These are phyloP conservation scores for Penicillium bovifimosum DNA, from an alignment of 495 filamentous ascomycete species.

Conservation along the genomic window DNA sequence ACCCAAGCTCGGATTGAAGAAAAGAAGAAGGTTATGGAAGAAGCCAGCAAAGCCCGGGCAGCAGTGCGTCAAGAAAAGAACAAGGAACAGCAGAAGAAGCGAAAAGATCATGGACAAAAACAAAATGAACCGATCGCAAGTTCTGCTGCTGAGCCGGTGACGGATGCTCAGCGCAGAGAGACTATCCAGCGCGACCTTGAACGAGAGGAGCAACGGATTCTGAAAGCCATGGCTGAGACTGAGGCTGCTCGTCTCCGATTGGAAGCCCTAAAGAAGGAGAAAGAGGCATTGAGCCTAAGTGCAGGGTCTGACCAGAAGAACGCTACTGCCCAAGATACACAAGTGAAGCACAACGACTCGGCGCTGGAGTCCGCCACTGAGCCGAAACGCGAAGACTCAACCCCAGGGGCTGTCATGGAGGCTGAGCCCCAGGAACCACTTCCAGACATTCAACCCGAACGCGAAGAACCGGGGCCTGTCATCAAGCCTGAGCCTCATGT, in stretches of 20 bases:
- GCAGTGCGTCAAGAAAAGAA: slow-evolving; percentile 27
- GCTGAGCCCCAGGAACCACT: not conserved
- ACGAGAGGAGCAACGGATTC: slow-evolving; percentile 44
- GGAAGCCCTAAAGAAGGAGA: slow-evolving; percentile 32
- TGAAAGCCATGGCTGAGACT: slow-evolving; percentile 44
- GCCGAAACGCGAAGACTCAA: not conserved
- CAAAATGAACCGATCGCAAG: slow-evolving; percentile 21
- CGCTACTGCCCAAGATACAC: not conserved
- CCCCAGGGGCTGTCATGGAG: not conserved
- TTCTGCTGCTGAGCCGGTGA: slow-evolving; percentile 29
- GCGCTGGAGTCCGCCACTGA: not conserved
- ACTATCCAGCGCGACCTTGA: slow-evolving; percentile 43
- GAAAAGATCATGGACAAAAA: slow-evolving; percentile 23
- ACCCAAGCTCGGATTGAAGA: slow-evolving; percentile 58
- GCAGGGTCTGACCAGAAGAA: not conserved
- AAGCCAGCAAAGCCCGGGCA: slow-evolving; percentile 37
- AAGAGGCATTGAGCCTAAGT: slow-evolving; percentile 13
- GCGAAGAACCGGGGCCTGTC: not conserved
- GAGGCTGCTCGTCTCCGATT: slow-evolving; percentile 37
- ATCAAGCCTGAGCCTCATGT: not conserved
- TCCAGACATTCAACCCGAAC: not conserved
- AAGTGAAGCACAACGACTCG: not conserved
- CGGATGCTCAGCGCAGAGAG: slow-evolving; percentile 45
- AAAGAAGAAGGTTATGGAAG: slow-evolving; percentile 41
- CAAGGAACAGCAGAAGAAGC: slow-evolving; percentile 24